phyloP scores from a whole-genome alignment of 2,329 filamentous ascomycete species.

The Xylaria sp. region DNA sequence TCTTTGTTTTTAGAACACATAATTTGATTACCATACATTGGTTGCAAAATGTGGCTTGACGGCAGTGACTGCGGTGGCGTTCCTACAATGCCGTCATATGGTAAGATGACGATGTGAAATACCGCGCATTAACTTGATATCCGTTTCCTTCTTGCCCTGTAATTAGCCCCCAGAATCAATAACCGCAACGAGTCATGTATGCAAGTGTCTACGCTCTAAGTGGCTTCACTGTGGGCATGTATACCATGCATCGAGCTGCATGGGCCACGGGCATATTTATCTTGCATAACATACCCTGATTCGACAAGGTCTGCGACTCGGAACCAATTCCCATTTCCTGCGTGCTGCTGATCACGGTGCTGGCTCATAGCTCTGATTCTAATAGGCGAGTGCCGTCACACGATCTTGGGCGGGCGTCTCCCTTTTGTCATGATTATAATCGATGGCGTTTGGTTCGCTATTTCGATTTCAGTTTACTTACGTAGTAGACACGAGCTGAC shows the following conservation, averaged over 20 bases:
- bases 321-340: too few species aligned
- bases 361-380: background rate
- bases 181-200: background rate
- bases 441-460: background rate
- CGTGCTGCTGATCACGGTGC: background rate
- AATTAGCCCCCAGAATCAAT: background rate
- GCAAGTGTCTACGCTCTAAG: background rate
- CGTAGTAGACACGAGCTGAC: background rate
- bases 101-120: slow-evolving; percentile 7
- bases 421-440: background rate
- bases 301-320: background rate
- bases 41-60: background rate
- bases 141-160: background rate
- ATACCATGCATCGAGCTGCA: background rate
- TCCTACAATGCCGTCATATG: slow-evolving; percentile 1
- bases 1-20: too few species aligned
- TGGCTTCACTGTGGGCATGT: background rate
- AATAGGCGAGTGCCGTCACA: slow-evolving; percentile 8
- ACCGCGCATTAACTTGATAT: background rate
- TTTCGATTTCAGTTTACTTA: background rate
- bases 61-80: background rate
- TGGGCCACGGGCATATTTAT: background rate
- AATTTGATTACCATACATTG: background rate
- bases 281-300: background rate
- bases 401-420: background rate